Evolutionary conservation across 1,284 basidiomycete genomes (phyloP).

Genomic region (Cutaneotrichosporon spelunceum): DNA sequence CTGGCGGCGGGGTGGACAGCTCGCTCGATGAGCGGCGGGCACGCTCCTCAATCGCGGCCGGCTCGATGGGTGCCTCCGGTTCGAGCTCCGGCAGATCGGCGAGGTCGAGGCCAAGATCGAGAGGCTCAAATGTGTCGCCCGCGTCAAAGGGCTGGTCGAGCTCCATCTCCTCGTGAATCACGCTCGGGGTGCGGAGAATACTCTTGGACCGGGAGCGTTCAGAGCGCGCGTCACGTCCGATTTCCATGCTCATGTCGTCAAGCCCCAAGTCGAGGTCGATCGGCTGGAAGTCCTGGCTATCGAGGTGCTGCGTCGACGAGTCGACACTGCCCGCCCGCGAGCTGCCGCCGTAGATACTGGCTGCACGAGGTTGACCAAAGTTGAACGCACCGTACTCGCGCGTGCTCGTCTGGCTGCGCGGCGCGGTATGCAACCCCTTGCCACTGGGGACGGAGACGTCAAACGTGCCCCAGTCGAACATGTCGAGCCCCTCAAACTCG

Average conservation of each 20-base stretch:
- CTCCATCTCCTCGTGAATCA: conserved; percentile 52
- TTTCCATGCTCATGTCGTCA: conserved; percentile 58
- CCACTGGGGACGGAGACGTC: conserved; percentile 17
- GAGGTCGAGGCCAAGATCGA: conserved; percentile 27
- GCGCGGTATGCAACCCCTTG: conserved; percentile 24
- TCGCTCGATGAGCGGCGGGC: conserved; percentile 55
- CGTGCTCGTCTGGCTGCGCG: conserved; percentile 27
- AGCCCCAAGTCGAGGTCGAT: conserved; percentile 42
- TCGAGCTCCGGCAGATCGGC: conserved; percentile 48
- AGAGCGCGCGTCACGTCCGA: conserved; percentile 65
- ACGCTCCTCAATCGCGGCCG: neutral
- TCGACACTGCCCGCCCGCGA: conserved; percentile 33
- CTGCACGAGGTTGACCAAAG: conserved; percentile 51
- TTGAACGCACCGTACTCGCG: conserved; percentile 48
- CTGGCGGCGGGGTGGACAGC: conserved; percentile 44
- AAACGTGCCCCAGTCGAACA: conserved; percentile 43
- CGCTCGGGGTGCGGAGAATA: conserved; percentile 25
- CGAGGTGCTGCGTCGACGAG: conserved; percentile 60
- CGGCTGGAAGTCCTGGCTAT: conserved; percentile 69
- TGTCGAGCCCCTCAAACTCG: conserved; percentile 31
- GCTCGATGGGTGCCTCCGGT: neutral
- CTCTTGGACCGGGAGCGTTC: conserved; percentile 19
- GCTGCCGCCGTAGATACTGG: conserved; percentile 44
- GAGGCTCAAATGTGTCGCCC: conserved; percentile 14
- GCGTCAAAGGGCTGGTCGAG: conserved; percentile 26